Conservation (phyloP, 2,329 filamentous ascomycete genomes). For the Setomelanomma holmii region DNA sequence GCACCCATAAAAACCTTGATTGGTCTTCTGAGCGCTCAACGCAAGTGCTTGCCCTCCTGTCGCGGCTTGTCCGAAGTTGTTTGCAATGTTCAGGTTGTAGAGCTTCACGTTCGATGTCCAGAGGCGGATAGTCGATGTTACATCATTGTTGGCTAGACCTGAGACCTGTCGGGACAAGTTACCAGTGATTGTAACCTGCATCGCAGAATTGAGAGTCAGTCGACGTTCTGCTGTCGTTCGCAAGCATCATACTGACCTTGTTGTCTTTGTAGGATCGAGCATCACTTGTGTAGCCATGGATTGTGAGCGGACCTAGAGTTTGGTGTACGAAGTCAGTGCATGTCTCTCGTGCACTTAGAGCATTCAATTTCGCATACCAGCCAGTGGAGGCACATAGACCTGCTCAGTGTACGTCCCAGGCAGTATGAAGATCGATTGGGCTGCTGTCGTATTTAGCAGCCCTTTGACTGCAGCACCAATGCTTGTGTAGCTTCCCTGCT, state of each 20-base stretch:
- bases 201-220: neutral
- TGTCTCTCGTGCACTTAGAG: no score
- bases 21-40: slow-evolving; percentile 55
- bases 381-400: slow-evolving; percentile 57
- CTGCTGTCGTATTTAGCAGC: slow-evolving; percentile 14
- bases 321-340: no score
- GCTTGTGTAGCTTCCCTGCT: slow-evolving; percentile 19
- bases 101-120: slow-evolving; percentile 59
- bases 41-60: slow-evolving; percentile 54
- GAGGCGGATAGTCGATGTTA: slow-evolving; percentile 55
- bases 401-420: slow-evolving; percentile 65
- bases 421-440: slow-evolving; percentile 62
- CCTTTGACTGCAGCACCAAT: slow-evolving; percentile 23
- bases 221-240: no score
- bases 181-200: slow-evolving; percentile 51
- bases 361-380: no score
- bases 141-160: slow-evolving; percentile 54
- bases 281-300: slow-evolving; percentile 65
- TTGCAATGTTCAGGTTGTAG: slow-evolving; percentile 66
- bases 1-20: slow-evolving; percentile 63
- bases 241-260: slow-evolving; percentile 54
- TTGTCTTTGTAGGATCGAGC: slow-evolving; percentile 59
- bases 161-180: slow-evolving; percentile 45
- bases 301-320: slow-evolving; percentile 59
- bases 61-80: slow-evolving; percentile 37